Base-by-base conservation (phyloP, 2,329 filamentous ascomycete species). In the Xylariaceae sp. region DNA sequence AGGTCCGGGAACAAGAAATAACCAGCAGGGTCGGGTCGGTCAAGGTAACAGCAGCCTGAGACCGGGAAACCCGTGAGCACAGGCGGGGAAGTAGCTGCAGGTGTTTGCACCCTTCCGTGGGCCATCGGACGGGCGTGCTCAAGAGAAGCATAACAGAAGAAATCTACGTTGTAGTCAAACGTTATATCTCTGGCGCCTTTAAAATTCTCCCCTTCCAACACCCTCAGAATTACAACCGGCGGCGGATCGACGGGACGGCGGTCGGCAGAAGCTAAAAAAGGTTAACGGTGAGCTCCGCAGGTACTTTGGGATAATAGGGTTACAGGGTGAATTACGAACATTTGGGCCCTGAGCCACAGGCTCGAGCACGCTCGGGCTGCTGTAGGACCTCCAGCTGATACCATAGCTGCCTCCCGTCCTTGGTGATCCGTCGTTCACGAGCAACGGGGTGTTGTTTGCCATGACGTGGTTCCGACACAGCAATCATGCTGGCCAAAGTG, bases 1-100 rank as follows among this genome's bases (percentile, higher is more conserved):
- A 97, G 77, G 71, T 99, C 94, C 2, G 94, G 94, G 70, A 99
- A 99, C 70, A 99, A 89, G 72, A 99, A 99, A 72, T 97, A 99
- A 51, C 92, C 94, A 40, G 83, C 83, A 62, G 84, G 81, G 37
- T 74, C 72, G 2, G 94, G 94, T 42, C 92, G 87, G 69, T 97
- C 92, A 47, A 99, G 80, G 68, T 97, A 96, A 21, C 92, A 92
- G 81, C 96, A 95, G 54, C 92, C 94, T 16, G 92, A 94, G 13
- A 96, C 92, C 0, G 92, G 91, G 64, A 95, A 92, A 60, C 94
- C 94, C 0, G 92, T 97, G 62, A 99, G 76, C 21, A 97, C 92
- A 0, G 94, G 88, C 41, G 87, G 85, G 54, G 84, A 86, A 47
- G 84, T 82, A 10, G 87, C 81, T n/a, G 84, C 76, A 29, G 79